Evolutionary conservation across 2,329 filamentous ascomycete genomes (phyloP).

Genomic region (Fusarium neocosmosporiellum): DNA sequence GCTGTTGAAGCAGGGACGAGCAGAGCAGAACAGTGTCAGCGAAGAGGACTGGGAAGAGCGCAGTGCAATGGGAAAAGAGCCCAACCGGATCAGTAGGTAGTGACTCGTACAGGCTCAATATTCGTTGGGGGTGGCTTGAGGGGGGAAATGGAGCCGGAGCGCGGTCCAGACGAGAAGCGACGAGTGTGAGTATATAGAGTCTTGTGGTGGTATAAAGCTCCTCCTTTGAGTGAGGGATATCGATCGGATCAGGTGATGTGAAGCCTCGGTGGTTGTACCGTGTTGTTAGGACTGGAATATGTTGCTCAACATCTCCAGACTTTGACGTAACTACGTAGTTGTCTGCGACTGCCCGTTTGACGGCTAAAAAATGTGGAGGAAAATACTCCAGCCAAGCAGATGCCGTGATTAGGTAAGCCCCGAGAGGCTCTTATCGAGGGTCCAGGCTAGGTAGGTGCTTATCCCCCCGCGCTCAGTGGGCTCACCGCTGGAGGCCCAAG

Average conservation of each 20-base stretch:
- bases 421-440: constrained; percentile 35
- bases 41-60: constrained; percentile 43
- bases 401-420: constrained; percentile 41
- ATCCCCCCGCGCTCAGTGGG: constrained; percentile 27
- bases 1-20: constrained; percentile 28
- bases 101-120: constrained; percentile 50
- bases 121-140: constrained; percentile 36
- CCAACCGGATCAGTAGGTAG: constrained; percentile 54
- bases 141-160: constrained; percentile 16
- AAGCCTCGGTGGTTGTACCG: constrained; percentile 7
- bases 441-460: background rate
- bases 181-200: background rate
- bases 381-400: constrained; percentile 9
- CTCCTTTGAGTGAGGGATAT: background rate
- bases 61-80: constrained; percentile 52
- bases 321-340: constrained; percentile 34
- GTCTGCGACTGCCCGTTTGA: constrained; percentile 7
- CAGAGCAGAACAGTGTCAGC: constrained; percentile 51
- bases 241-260: constrained; percentile 1
- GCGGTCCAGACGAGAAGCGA: constrained; percentile 11
- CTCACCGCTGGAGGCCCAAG: constrained; percentile 19
- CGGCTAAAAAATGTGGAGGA: constrained; percentile 23
- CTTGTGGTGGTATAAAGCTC: background rate
- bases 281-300: constrained; percentile 7
- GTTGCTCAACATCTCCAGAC: constrained; percentile 23